These are phyloP conservation scores for Mortierella hygrophila DNA, from an alignment of 192 early-diverging fungal species.

Conservation along the genomic window DNA sequence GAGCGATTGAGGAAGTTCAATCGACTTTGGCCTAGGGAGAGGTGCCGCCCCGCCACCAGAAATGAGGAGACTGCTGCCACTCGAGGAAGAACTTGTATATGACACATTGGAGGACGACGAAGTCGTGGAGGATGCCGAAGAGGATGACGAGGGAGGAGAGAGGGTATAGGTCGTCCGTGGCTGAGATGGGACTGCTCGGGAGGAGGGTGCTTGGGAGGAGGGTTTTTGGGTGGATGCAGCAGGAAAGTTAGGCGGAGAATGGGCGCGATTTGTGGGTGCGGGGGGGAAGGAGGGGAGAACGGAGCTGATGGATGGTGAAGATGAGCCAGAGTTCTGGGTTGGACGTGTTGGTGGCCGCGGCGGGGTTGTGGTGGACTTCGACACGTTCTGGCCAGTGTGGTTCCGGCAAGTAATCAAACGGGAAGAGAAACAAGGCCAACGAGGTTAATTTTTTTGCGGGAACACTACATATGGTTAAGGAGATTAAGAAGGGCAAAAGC, in stretches of 20 bases:
- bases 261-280: not conserved
- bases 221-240: not conserved
- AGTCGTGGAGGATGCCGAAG: not conserved
- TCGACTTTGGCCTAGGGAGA: slow-evolving; percentile 26
- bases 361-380: not conserved
- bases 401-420: not conserved
- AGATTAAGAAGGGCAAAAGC: not conserved
- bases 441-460: not conserved
- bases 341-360: not conserved
- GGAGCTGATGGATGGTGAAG: not conserved
- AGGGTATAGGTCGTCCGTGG: slow-evolving; percentile 9
- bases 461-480: not conserved
- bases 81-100: not conserved
- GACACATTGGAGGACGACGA: not conserved
- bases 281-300: not conserved
- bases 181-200: not conserved
- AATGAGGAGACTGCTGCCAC: not conserved
- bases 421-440: not conserved
- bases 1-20: slow-evolving; percentile 31
- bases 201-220: not conserved
- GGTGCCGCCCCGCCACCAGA: not conserved
- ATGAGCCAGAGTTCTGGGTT: not conserved
- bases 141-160: not conserved
- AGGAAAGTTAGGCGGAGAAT: not conserved
- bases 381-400: not conserved